These are phyloP conservation scores for Boletus vinaceobasis DNA, from an alignment of 768 basidiomycete genomes.

Conservation along the genomic window DNA sequence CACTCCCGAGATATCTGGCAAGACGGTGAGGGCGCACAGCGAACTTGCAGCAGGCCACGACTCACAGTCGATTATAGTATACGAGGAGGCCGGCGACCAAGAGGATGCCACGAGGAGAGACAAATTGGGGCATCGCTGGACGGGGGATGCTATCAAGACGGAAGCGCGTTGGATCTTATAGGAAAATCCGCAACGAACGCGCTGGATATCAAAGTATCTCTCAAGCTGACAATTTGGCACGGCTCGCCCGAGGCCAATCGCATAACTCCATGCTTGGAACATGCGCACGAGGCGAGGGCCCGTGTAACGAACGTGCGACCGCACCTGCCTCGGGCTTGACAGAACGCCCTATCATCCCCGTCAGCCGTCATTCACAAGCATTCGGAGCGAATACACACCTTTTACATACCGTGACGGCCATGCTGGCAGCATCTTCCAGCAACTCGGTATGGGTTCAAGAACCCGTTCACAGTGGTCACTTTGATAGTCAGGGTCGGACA, in stretches of 20 bases:
- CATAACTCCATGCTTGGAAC: background rate
- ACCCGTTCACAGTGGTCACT: too few species aligned
- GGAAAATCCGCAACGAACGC: background rate
- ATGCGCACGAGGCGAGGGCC: constrained; percentile 3
- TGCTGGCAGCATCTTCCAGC: background rate
- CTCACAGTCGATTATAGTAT: constrained; percentile 20
- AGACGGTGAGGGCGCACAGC: background rate
- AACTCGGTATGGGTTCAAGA: background rate
- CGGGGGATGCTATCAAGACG: background rate
- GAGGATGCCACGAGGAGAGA: constrained; percentile 19
- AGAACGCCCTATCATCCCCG: background rate
- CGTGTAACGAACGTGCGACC: constrained; percentile 6
- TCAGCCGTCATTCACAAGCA: background rate
- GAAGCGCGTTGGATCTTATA: constrained; percentile 5
- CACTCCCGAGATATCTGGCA: constrained; percentile 12
- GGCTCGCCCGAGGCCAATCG: constrained; percentile 1
- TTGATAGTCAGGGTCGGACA: too few species aligned
- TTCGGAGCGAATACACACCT: background rate
- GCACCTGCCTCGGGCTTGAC: background rate
- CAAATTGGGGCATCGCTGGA: background rate
- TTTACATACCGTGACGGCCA: background rate
- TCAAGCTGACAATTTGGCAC: background rate
- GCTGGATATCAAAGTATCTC: constrained; percentile 1
- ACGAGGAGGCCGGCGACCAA: constrained; percentile 17
- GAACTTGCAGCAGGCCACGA: background rate